These are phyloP conservation scores for Solanum pinnatisectum DNA, from an alignment of 257 asterid species.

Conservation along the genomic window DNA sequence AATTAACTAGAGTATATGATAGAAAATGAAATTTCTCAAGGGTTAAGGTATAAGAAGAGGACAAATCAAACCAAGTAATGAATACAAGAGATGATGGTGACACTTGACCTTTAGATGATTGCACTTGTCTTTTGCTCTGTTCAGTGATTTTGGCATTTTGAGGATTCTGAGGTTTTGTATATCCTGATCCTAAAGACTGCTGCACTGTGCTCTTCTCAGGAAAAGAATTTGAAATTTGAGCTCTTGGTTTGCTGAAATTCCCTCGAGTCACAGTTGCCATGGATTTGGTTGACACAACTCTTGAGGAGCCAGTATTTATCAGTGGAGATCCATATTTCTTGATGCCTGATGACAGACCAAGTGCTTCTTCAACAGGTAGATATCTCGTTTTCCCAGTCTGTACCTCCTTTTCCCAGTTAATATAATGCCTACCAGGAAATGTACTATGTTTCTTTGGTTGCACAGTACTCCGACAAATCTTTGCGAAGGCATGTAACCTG, in stretches of 20 bases:
- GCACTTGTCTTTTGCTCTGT: neutral
- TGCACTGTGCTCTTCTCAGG: neutral
- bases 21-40: neutral
- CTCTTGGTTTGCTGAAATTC: slow-evolving; percentile 9
- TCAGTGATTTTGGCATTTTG: slow-evolving; percentile 5
- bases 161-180: slow-evolving; percentile 16
- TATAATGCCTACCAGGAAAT: neutral
- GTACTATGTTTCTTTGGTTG: neutral
- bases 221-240: neutral
- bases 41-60: neutral
- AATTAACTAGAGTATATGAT: neutral
- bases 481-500: neutral
- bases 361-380: slow-evolving; percentile 37
- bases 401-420: slow-evolving; percentile 36
- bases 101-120: neutral
- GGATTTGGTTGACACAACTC: slow-evolving; percentile 3
- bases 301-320: neutral
- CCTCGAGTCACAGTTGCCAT: neutral
- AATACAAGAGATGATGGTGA: neutral
- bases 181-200: slow-evolving; percentile 10
- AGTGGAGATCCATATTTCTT: neutral
- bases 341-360: slow-evolving; percentile 35
- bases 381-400: slow-evolving; percentile 41
- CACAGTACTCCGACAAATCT: neutral
- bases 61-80: neutral